Evolutionary conservation across 2,329 filamentous ascomycete genomes (phyloP).

Genomic region (Neonectria hederae): DNA sequence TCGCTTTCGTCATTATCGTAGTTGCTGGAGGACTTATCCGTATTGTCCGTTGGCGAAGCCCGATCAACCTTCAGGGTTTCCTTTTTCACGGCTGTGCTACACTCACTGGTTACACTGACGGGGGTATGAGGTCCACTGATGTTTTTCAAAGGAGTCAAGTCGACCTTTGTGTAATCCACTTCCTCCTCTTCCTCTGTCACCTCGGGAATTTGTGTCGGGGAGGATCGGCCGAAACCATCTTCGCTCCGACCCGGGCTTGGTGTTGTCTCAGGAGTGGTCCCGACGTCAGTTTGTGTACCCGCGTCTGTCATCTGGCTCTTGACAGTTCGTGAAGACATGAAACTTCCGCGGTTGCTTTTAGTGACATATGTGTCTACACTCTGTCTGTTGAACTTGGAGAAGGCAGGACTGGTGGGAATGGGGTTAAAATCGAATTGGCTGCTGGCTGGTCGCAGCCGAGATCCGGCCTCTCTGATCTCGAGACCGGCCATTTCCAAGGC

Average conservation of each 20-base stretch:
- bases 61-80: slow-evolving; percentile 36
- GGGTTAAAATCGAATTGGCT: slow-evolving; percentile 86
- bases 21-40: slow-evolving; percentile 38
- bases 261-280: slow-evolving; percentile 62
- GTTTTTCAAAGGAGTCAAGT: slow-evolving; percentile 60
- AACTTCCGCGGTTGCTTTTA: slow-evolving; percentile 76
- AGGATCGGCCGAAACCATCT: slow-evolving; percentile 56
- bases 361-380: slow-evolving; percentile 73
- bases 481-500: slow-evolving; percentile 91
- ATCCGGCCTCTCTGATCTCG: slow-evolving; percentile 89
- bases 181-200: slow-evolving; percentile 60
- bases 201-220: slow-evolving; percentile 51
- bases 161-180: slow-evolving; percentile 68
- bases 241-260: slow-evolving; percentile 65
- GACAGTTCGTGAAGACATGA: slow-evolving; percentile 76
- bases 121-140: slow-evolving; percentile 48
- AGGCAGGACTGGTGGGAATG: slow-evolving; percentile 77
- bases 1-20: slow-evolving; percentile 40
- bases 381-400: slow-evolving; percentile 66
- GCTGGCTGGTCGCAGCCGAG: slow-evolving; percentile 72
- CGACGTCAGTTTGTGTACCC: slow-evolving; percentile 69
- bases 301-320: slow-evolving; percentile 76
- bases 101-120: slow-evolving; percentile 35
- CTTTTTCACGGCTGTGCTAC: slow-evolving; percentile 33
- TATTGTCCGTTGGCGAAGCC: slow-evolving; percentile 30